These are phyloP conservation scores for Rehmannia glutinosa DNA, from an alignment of 257 asterid genomes.

Conservation along the genomic window DNA sequence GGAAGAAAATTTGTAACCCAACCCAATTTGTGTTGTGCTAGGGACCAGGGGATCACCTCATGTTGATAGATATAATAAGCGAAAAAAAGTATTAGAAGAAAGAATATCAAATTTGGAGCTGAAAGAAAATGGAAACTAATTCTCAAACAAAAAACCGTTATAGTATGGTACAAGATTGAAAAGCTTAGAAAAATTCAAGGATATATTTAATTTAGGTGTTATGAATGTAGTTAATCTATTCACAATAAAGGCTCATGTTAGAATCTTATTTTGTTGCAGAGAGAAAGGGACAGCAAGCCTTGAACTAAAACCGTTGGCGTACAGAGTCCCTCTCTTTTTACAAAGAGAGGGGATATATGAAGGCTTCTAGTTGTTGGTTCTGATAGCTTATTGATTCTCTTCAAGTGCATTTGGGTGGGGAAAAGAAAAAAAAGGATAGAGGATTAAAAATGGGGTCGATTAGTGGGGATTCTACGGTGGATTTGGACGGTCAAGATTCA, in stretches of 20 bases:
- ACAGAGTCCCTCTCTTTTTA: conserved; percentile 49
- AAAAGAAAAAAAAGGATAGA: conserved; percentile 27
- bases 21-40: too few relatives aligned
- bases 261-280: conserved; percentile 25
- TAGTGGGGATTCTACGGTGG: conserved; percentile 40
- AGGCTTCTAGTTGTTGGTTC: conserved; percentile 17
- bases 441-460: conserved; percentile 44
- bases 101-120: conserved; percentile 7
- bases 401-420: conserved; percentile 37
- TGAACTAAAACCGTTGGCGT: background rate
- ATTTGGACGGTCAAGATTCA: conserved; percentile 34
- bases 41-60: too few relatives aligned
- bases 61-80: too few relatives aligned
- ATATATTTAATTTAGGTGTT: background rate
- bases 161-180: too few relatives aligned
- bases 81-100: background rate
- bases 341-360: conserved; percentile 41
- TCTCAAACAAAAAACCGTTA: background rate
- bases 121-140: background rate
- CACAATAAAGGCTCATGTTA: background rate
- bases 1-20: too few relatives aligned
- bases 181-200: too few relatives aligned
- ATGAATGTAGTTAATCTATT: background rate
- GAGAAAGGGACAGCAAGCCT: conserved; percentile 3
- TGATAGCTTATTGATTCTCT: conserved; percentile 28